Conservation (phyloP, 2,329 filamentous ascomycete genomes). For the Lasiodiplodia sp. region DNA sequence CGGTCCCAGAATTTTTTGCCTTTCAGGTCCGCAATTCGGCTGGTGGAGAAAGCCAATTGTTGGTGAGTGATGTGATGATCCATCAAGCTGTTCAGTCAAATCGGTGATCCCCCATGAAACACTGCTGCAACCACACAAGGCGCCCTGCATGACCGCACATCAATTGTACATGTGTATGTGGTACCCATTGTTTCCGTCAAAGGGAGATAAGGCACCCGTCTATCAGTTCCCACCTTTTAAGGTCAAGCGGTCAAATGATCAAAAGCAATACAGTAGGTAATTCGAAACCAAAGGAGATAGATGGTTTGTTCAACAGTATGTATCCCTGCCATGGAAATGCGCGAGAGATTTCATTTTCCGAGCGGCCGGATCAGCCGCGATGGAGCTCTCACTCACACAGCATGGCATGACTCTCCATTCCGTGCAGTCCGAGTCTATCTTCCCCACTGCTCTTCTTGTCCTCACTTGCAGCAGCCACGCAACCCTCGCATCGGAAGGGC, state of each 20-base stretch:
- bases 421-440: background rate
- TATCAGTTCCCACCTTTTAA: background rate
- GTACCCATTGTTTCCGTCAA: background rate
- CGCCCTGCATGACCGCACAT: background rate
- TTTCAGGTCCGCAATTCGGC: background rate
- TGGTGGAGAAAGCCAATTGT: background rate
- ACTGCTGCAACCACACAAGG: background rate
- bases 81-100: background rate
- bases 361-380: background rate
- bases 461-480: background rate
- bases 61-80: background rate
- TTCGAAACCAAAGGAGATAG: background rate
- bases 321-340: too few species aligned
- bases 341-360: background rate
- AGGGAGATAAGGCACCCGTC: background rate
- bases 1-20: background rate
- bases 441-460: conserved; percentile 3
- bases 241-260: background rate
- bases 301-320: background rate
- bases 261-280: background rate
- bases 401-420: background rate
- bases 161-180: background rate
- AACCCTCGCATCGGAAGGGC: background rate
- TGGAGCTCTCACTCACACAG: background rate
- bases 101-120: background rate